These are phyloP conservation scores for Pisolithus albus DNA, from an alignment of 768 basidiomycete species.

Conservation along the genomic window DNA sequence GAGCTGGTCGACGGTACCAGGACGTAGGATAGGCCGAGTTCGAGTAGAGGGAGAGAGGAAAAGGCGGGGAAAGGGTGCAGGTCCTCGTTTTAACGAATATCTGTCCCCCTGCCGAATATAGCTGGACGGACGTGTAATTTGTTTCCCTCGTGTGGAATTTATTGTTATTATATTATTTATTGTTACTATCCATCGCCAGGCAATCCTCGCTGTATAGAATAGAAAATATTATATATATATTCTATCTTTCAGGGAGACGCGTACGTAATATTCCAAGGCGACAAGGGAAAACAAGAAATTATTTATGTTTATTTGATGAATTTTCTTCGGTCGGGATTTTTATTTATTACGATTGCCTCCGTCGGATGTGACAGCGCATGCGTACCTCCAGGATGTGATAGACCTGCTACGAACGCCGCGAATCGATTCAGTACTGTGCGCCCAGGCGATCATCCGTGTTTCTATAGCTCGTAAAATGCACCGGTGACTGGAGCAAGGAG, in stretches of 20 bases:
- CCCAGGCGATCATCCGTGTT: too few relatives aligned
- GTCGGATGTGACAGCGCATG: conserved; percentile 9
- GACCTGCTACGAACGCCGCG: not conserved
- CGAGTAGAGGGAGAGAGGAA: conserved; percentile 34
- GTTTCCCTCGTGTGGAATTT: conserved; percentile 63
- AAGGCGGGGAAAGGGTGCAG: conserved; percentile 59
- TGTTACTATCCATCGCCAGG: conserved; percentile 24
- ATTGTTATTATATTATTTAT: conserved; percentile 44
- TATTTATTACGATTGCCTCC: conserved; percentile 7
- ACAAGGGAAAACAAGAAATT: conserved; percentile 13
- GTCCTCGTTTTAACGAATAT: conserved; percentile 69
- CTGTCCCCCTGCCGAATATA: conserved; percentile 65
- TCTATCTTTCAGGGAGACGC: conserved; percentile 37
- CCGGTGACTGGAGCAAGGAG: too few relatives aligned
- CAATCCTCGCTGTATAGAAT: conserved; percentile 38
- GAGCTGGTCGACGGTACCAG: conserved; percentile 13
- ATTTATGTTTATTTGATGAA: conserved; percentile 29
- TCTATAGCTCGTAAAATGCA: too few relatives aligned
- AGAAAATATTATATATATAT: not conserved
- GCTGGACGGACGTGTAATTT: conserved; percentile 50
- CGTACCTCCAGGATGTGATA: conserved; percentile 1
- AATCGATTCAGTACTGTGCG: too few relatives aligned
- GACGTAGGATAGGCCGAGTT: conserved; percentile 21
- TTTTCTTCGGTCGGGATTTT: too few relatives aligned
- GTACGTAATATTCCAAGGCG: conserved; percentile 44